Conservation (phyloP, 805 yeast genomes). For the Ogataea sp. region DNA sequence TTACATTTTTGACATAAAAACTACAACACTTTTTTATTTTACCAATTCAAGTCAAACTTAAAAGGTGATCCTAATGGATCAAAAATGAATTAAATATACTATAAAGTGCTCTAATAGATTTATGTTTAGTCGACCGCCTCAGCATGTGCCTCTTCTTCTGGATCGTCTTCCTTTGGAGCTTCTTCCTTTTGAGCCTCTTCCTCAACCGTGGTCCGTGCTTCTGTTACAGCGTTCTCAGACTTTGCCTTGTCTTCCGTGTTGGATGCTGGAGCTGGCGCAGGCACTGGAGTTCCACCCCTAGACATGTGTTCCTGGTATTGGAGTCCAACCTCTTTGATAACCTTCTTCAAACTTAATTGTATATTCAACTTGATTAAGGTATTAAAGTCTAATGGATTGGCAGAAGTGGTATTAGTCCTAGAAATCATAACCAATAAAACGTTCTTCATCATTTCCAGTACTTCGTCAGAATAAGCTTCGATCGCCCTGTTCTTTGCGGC, state of each 20-base stretch:
- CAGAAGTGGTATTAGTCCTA: not conserved
- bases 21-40: too few relatives aligned
- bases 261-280: not conserved
- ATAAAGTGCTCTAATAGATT: too few relatives aligned
- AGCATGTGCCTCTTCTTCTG: not conserved
- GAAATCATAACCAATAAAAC: conserved; percentile 21
- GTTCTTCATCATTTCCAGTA: conserved; percentile 25
- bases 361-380: conserved; percentile 16
- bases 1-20: too few relatives aligned
- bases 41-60: too few relatives aligned
- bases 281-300: not conserved
- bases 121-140: not conserved
- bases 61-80: too few relatives aligned
- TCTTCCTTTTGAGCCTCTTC: not conserved
- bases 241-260: conserved; percentile 1
- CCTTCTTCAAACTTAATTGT: conserved; percentile 15
- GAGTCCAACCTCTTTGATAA: conserved; percentile 9
- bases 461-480: conserved; percentile 21
- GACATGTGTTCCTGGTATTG: not conserved
- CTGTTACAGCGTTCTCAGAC: not conserved
- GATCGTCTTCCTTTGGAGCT: not conserved
- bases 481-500: conserved; percentile 8
- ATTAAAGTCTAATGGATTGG: conserved; percentile 14
- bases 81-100: too few relatives aligned
- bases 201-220: not conserved